A percentile compares a stretch with the other conserved stretches of the same genome.
phyloP scores from a whole-genome alignment of 2,329 filamentous ascomycete genomes.

The Mycosphaerella sp. region DNA sequence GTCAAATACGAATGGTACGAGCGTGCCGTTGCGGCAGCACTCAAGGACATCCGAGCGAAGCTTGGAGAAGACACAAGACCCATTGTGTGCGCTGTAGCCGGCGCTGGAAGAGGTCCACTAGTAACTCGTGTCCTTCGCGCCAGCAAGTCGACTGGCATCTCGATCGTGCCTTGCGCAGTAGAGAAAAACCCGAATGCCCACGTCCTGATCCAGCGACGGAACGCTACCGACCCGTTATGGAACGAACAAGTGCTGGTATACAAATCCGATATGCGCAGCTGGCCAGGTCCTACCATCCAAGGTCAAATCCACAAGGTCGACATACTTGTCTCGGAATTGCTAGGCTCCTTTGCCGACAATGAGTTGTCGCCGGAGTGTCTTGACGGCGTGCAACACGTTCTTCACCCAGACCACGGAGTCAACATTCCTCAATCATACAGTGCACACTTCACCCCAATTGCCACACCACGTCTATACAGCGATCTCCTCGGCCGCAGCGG shows the following conservation, averaged over 20 bases:
- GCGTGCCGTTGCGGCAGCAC: conserved; percentile 69
- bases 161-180: conserved; percentile 81
- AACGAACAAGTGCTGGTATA: conserved; percentile 73
- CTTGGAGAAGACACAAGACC: conserved; percentile 64
- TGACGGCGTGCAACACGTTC: conserved; percentile 86
- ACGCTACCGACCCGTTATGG: conserved; percentile 65
- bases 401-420: conserved; percentile 75
- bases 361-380: conserved; percentile 95
- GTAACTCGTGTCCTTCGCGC: conserved; percentile 82
- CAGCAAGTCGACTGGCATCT: conserved; percentile 66
- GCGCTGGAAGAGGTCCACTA: conserved; percentile 84
- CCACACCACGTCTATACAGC: conserved; percentile 75
- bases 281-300: conserved; percentile 68
- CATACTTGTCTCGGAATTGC: conserved; percentile 86
- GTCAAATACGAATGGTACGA: conserved; percentile 98
- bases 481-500: conserved; percentile 63
- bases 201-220: conserved; percentile 83
- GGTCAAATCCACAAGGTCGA: conserved; percentile 65
- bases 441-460: conserved; percentile 85
- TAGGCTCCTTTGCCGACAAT: conserved; percentile 95
- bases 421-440: conserved; percentile 93
- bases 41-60: conserved; percentile 75
- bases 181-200: conserved; percentile 99
- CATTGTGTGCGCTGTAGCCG: conserved; percentile 84
- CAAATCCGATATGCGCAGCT: conserved; percentile 95